Base-by-base conservation (phyloP, 768 basidiomycete genomes). In the Naganishia antarctica region DNA sequence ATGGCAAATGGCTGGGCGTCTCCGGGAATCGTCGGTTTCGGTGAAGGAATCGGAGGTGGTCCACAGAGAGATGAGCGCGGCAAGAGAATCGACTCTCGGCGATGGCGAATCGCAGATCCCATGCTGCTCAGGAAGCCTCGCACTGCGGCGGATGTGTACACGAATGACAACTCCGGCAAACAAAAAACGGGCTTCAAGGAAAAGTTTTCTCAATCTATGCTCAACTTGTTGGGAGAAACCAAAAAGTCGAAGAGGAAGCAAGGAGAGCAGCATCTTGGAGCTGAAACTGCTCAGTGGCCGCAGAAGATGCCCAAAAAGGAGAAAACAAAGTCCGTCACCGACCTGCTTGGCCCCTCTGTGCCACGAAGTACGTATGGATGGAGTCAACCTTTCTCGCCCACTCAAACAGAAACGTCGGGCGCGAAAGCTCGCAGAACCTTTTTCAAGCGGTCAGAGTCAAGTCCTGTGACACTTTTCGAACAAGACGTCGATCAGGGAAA, bases 41-140 rank as follows among this genome's bases (percentile, higher is more conserved):
- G 61, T 16, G 61, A 62, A 34, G 61, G 61, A 1, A 26, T 62
- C 25, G 61, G 26, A 1, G 61, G 61, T 18, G 61, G 61, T 28
- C 61, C 61, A 8, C 61, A 62, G 32, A 25, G 61, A 21, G 61
- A 62, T 18, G 37, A 40, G n/a, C 45, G 61, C 15, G 61, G 61
- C 12, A 47, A 49, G 45, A 47, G 29, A 34, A 62, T 62, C 34
- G 47, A 62, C 46, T 31, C 47, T 8, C 31, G 31, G 16, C 61
- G 61, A 48, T 62, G 61, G 61, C 28, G 61, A 28, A 7, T 47
- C 4, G 45, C 29, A 3, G 61, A 62, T 40, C 61, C 61, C 1
- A 25, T 62, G 53, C 8, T 37, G 8, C 18, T 25, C 37, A 12
- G 2, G 21, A 21, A 21, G 23, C 53, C 53, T 15, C 53, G 53